Conservation (phyloP, 2,329 filamentous ascomycete genomes). For the Fusarium hostae region DNA sequence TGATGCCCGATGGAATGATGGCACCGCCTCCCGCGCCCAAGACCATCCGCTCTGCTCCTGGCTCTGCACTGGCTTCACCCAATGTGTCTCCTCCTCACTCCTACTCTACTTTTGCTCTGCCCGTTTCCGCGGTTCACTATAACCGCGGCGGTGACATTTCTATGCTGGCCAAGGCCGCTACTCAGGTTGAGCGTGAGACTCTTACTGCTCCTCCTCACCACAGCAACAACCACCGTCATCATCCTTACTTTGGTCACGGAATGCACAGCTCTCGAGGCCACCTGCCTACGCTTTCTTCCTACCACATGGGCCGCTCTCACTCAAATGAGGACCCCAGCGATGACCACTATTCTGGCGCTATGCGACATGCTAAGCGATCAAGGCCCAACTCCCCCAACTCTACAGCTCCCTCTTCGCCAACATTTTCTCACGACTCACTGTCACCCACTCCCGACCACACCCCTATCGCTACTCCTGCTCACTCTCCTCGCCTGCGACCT, state of each 20-base stretch:
- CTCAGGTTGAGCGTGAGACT: constrained; percentile 71
- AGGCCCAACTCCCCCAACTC: constrained; percentile 94
- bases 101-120: constrained; percentile 75
- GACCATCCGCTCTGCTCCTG: constrained; percentile 87
- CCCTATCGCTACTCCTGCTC: constrained; percentile 95
- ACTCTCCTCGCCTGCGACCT: constrained; percentile 90
- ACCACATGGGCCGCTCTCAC: constrained; percentile 92
- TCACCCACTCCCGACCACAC: constrained; percentile 98
- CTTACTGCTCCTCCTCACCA: constrained; percentile 55
- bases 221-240: constrained; percentile 59
- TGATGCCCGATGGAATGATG: constrained; percentile 75
- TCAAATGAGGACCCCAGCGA: constrained; percentile 82
- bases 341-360: constrained; percentile 75
- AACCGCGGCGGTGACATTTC: constrained; percentile 65
- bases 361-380: constrained; percentile 86
- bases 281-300: constrained; percentile 82
- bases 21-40: constrained; percentile 78
- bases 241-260: constrained; percentile 64
- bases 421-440: constrained; percentile 94
- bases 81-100: constrained; percentile 96
- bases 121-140: constrained; percentile 62
- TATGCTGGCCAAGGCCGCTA: constrained; percentile 69
- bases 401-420: constrained; percentile 94
- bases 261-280: constrained; percentile 66
- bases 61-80: constrained; percentile 87